Percentiles rank a stretch among this genome's conserved stretches.
Conservation (phyloP, 345 rosid genomes). For the Euphorbia peplus region DNA sequence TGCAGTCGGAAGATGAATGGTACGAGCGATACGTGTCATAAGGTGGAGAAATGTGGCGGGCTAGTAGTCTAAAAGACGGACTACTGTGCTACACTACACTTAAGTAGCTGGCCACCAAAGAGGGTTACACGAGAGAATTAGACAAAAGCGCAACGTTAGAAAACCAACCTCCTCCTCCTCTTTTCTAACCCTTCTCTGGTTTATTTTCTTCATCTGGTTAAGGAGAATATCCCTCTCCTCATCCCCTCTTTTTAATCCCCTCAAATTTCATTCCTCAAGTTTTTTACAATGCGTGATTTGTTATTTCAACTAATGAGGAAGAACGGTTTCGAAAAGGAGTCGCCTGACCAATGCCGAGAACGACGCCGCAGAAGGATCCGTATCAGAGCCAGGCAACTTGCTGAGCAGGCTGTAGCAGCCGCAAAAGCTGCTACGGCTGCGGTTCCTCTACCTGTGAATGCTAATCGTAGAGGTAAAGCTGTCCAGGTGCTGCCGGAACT, state of each 20-base stretch:
- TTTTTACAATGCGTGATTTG: conserved; percentile 18
- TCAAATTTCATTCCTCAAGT: too few relatives aligned
- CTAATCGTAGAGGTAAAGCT: conserved; percentile 23
- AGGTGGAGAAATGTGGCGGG: too few relatives aligned
- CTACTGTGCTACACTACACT: too few relatives aligned
- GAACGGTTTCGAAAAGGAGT: conserved; percentile 34
- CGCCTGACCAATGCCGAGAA: conserved; percentile 47
- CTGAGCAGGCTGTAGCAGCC: too few relatives aligned
- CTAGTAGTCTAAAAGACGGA: too few relatives aligned
- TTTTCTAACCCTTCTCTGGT: too few relatives aligned
- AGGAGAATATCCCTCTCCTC: neutral
- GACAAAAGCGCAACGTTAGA: too few relatives aligned
- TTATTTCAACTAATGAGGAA: conserved; percentile 21
- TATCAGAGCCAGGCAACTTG: too few relatives aligned
- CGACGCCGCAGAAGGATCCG: conserved; percentile 49
- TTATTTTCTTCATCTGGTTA: neutral
- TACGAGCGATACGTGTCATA: too few relatives aligned
- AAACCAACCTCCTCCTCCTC: too few relatives aligned
- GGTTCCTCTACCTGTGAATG: neutral
- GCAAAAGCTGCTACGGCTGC: too few relatives aligned
- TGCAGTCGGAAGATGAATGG: too few relatives aligned
- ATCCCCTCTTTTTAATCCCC: neutral
- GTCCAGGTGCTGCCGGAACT: conserved; percentile 14
- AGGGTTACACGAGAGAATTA: conserved; percentile 21
- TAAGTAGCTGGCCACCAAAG: conserved; percentile 14